Evolutionary conservation across 176 grass and related monocot species (phyloP), one percentile per base, ranked within the genome.

Genomic region (Urochloa ruziziensis): DNA sequence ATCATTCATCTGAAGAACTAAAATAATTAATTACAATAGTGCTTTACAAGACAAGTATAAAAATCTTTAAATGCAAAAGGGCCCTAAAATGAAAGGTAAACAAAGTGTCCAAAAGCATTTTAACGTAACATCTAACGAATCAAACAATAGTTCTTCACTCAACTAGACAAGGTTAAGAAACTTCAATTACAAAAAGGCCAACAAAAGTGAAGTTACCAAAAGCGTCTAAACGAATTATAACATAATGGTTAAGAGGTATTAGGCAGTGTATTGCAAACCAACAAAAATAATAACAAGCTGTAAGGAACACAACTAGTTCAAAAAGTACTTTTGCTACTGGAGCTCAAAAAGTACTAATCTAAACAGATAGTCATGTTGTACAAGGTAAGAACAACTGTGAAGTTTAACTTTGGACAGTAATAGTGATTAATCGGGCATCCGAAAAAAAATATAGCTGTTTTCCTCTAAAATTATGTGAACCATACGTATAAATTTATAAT

Each of bases 1-100:
- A 76, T 95, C 91, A 81, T 91, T 88, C 92, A 95, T 91, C 93
- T 95, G 82, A 32, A 75, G 34, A 74, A 64, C 19, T 75, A 86
- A 40, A 40, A 35, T 35, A 84, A 42, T 84, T 15, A 74, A 70
- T 88, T 78, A 65, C 17, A 30, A 13, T 6, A 70, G 14, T 75
- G 33, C 29, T 88, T 86, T 24, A 32, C 56, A 25, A 73, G 19
- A 49, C 39, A 59, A 40, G 11, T 67, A 25, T 74, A 10, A 23
- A 66, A 44, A 24, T 32, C 36, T 27, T 67, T 52, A 23, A 43
- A 32, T 69, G 6, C 7, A 75, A 4, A 52, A 82, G 23, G 7
- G n/a, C 52, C 52, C 27, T 18, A 72, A 12, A 15, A 28, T 23
- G 19, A 51, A 57, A 7, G 12, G 59, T 28, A n/a, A 36, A 7